Evolutionary conservation across 352 stramenopile genomes (phyloP).

Genomic region (Globisporangium camurandrum): DNA sequence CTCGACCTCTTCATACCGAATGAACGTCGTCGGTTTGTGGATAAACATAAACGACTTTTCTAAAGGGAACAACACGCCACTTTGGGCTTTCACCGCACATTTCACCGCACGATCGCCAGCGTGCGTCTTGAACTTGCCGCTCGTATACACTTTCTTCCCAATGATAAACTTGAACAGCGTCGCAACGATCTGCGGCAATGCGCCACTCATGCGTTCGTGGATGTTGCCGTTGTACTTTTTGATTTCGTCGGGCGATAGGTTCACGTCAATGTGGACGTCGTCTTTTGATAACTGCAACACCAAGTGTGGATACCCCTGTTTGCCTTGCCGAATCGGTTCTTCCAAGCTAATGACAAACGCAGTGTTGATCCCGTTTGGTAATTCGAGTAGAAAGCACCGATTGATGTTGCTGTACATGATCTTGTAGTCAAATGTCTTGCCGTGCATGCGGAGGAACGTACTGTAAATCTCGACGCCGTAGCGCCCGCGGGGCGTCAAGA

Average conservation of each 20-base stretch:
- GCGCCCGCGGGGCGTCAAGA: conserved; percentile 95
- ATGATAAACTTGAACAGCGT: conserved; percentile 97
- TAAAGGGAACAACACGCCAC: conserved; percentile 95
- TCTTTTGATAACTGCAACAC: conserved; percentile 94
- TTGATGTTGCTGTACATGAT: conserved; percentile 99
- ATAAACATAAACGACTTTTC: conserved; percentile 99
- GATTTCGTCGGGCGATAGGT: conserved; percentile 95
- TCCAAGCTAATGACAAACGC: conserved; percentile 98
- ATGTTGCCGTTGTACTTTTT: conserved; percentile 97
- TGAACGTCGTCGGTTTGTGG: conserved; percentile 98
- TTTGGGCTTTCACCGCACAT: conserved; percentile 92
- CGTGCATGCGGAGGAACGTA: conserved; percentile 95
- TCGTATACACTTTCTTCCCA: conserved; percentile 96
- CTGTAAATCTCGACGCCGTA: conserved; percentile 98
- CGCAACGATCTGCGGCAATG: conserved; percentile 96
- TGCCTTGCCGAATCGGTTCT: conserved; percentile 98
- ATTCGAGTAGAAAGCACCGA: conserved; percentile 95
- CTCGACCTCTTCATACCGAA: conserved; percentile 98
- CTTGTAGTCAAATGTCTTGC: conserved; percentile 99
- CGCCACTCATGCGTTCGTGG: conserved; percentile 92
- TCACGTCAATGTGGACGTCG: conserved; percentile 87
- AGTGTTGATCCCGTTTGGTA: conserved; percentile 95
- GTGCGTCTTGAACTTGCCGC: conserved; percentile 87
- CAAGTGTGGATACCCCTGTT: conserved; percentile 97
- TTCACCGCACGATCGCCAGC: conserved; percentile 84